Evolutionary conservation across 2,329 filamentous ascomycete genomes (phyloP), one percentile per base, ranked within the genome.

Genomic region (Fusarium ambrosium): DNA sequence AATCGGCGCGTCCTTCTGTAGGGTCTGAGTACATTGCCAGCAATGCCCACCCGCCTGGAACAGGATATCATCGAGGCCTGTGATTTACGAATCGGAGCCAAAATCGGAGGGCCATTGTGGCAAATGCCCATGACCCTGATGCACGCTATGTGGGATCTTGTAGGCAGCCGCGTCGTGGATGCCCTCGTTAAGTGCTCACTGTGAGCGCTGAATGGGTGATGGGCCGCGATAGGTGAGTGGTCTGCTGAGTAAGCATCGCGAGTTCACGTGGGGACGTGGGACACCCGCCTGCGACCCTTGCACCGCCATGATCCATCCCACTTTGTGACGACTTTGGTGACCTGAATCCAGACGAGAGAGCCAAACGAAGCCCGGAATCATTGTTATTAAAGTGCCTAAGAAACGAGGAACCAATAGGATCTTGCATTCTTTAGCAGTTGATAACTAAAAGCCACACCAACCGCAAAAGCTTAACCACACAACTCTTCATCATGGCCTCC

Each of bases 401-500:
- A n/a, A n/a, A 1, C n/a, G 32, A 27, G 10, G 11, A 14, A 48
- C 32, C 53, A 69, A 14, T 14, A n/a, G 20, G 29, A 24, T 29
- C 43, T 24, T 18, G 7, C 7, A 39, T 7, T 56, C 32, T 51
- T 32, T 29, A 29, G 45, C 43, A 16, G 36, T 51, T 36, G 4
- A 34, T 29, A 34, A 13, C 32, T 18, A 43, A 20, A 43, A 55
- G 27, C 24, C 41, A 34, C 16, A 29, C 62, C 14, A 53, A 66
- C 11, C 55, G 24, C 48, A 45, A 61, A 34, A 9, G 16, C 56
- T 29, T 41, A 68, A 53, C 61, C 64, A 55, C 71, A 69, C 55
- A 70, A 62, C 51, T 60, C 66, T 61, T 69, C 78, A 82, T 75
- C 66, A 94, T 94, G 92, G 89, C 93, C 53, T 93, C 93, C 67